These are phyloP conservation scores for Aspergillus hortae DNA, from an alignment of 2,329 filamentous ascomycete genomes.

Conservation along the genomic window DNA sequence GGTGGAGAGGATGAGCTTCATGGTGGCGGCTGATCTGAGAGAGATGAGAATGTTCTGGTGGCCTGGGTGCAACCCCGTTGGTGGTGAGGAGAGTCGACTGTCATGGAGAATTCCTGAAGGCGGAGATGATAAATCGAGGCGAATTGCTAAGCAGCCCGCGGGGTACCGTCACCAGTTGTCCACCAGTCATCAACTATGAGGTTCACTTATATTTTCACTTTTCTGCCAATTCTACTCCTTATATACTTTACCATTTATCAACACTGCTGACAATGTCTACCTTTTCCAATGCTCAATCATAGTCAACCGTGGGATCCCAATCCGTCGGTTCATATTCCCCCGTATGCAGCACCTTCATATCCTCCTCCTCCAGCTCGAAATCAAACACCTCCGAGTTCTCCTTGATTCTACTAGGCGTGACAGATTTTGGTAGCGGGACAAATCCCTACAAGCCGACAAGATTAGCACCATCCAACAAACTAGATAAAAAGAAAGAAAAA, in stretches of 20 bases:
- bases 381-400: constrained; percentile 60
- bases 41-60: not conserved
- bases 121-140: not conserved
- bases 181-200: no score
- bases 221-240: no score
- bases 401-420: constrained; percentile 56
- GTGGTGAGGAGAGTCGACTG: not conserved
- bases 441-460: constrained; percentile 47
- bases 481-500: constrained; percentile 2
- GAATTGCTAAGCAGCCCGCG: constrained; percentile 29
- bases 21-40: constrained; percentile 43
- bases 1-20: constrained; percentile 81
- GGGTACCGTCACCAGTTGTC: constrained; percentile 3
- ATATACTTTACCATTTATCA: not conserved
- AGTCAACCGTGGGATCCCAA: constrained; percentile 53
- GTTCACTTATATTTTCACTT: no score
- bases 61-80: not conserved
- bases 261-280: not conserved
- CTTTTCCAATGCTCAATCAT: constrained; percentile 17
- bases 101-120: constrained; percentile 2
- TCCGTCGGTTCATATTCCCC: constrained; percentile 56
- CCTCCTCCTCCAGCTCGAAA: constrained; percentile 56
- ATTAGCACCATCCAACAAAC: constrained; percentile 1
- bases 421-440: constrained; percentile 62
- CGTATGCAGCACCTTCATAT: constrained; percentile 56